Base-by-base conservation (phyloP, 1,139 yeast species). In the Pichiaceae sp. region DNA sequence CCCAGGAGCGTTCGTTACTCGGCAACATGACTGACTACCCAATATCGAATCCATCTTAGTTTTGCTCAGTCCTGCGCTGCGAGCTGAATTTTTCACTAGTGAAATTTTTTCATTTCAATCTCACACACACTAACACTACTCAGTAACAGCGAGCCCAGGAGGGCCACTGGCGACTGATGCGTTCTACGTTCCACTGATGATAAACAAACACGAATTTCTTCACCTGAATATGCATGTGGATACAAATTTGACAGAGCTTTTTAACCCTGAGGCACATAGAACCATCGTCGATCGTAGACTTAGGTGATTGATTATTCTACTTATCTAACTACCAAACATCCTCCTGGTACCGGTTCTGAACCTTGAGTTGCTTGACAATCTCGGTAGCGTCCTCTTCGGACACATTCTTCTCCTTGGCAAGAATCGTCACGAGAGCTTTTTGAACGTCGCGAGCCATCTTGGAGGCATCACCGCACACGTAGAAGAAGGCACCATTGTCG, bases 371-470 rank as follows among this genome's bases (percentile, higher is more conserved):
- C 64, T 87, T 83, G 44, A 86, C 70, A 58, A 83, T 68, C 44
- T 82, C 93, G 42, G 76, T 73, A 16, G 95, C 96, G 49, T 75
- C 77, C 35, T 72, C 81, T 40, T 69, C 70, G 7, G 78, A 51
- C 35, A 87, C 60, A 17, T 62, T 68, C 49, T 51, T 49, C 50
- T 79, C 76, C 42, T 72, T 60, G 34, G 78, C 63, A 38, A 89
- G 60, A 42, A 91, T 78, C 45, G 71, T 68, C 18, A 71, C 69
- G 43, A 91, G 68, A 3, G 94, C 70, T 34, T 68, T 62, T 53
- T 84, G 91, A n/a, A 91, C 98, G 56, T 87, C 96, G 61, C 94
- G 80, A 2, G 98, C 96, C 98, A 91, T 91, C 50, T 75, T 77
- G 34, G 83, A 75, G 24, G 98, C 97, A 65, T 91, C 97, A 54